Base-by-base conservation (phyloP, 257 asterid species). In the Solanum clarkiae region DNA sequence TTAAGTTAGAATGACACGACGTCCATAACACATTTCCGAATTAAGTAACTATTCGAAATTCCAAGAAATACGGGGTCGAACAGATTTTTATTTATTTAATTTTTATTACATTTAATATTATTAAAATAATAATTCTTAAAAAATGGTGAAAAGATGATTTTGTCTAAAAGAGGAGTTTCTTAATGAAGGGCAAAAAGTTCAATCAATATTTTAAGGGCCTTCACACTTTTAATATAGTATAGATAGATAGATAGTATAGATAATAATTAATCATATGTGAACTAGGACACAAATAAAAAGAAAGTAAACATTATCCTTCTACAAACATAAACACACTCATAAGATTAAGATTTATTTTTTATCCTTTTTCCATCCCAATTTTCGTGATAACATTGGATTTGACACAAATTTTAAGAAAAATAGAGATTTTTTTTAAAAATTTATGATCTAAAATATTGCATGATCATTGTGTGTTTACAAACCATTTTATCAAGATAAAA, bases 361-460 rank as follows among this genome's bases (percentile, higher is more conserved):
- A 62, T 14, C 14, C 26, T 22, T 10, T 62, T 11, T 62, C n/a
- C 14, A 5, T 59, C 3, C 4, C 29, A n/a, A n/a, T 59, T n/a
- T 59, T 59, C n/a, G 15, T n/a, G 29, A 59, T 24, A 10, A 0
- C 10, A 3, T 59, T n/a, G n/a, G 15, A 59, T 0, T 59, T 2
- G 3, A 59, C 7, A 59, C 9, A 59, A n/a, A n/a, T 0, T 59
- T 59, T 59, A 9, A 59, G 8, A 1, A 45, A 45, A 45, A 45
- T 7, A 45, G 10, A 8, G 10, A 7, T 3, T 3, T 9, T 20
- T 57, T n/a, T n/a, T n/a, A n/a, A 0, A 20, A 8, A 1, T 20
- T 10, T n/a, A 15, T n/a, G 29, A 4, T n/a, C 29, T 59, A 4
- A 59, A 10, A n/a, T 7, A 9, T 13, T 59, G 0, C 0, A 20